Evolutionary conservation across 1,284 basidiomycete genomes (phyloP).

Genomic region (Cryptococcus neoformans): DNA sequence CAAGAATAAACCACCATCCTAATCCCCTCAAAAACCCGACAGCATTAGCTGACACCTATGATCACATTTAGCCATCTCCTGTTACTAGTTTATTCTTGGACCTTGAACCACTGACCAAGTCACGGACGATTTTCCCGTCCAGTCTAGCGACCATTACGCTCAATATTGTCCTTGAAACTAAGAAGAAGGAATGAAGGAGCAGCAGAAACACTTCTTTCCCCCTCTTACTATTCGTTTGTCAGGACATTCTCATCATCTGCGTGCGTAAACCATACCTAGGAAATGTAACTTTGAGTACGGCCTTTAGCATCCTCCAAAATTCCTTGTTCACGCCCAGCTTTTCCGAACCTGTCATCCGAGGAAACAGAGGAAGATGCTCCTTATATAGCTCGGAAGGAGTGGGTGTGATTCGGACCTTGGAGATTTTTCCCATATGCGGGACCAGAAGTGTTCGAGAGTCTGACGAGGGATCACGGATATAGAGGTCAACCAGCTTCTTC

Average conservation of each 20-base stretch:
- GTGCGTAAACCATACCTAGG: slow-evolving; percentile 44
- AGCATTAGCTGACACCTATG: slow-evolving; percentile 72
- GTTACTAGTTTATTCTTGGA: too few relatives aligned
- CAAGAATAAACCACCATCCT: slow-evolving; percentile 83
- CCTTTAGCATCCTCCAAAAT: slow-evolving; percentile 73
- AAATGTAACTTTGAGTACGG: slow-evolving; percentile 73
- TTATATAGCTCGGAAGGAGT: slow-evolving; percentile 30
- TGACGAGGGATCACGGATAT: slow-evolving; percentile 41
- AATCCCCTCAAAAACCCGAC: slow-evolving; percentile 80
- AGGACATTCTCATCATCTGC: not conserved
- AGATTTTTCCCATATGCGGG: slow-evolving; percentile 61
- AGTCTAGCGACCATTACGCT: slow-evolving; percentile 84
- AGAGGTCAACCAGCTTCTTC: slow-evolving; percentile 50
- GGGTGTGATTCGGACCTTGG: slow-evolving; percentile 56
- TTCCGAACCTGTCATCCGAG: slow-evolving; percentile 43
- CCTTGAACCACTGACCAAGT: slow-evolving; percentile 58
- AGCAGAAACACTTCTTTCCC: slow-evolving; percentile 78
- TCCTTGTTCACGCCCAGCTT: slow-evolving; percentile 72
- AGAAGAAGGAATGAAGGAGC: slow-evolving; percentile 77
- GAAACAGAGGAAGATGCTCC: slow-evolving; percentile 31
- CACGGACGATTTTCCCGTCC: slow-evolving; percentile 85
- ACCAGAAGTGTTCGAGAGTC: slow-evolving; percentile 64
- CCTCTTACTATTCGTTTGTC: slow-evolving; percentile 51
- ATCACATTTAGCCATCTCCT: slow-evolving; percentile 12
- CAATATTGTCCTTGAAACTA: slow-evolving; percentile 79